Conservation (phyloP, 768 basidiomycete genomes). For the Lentinula sp. region DNA sequence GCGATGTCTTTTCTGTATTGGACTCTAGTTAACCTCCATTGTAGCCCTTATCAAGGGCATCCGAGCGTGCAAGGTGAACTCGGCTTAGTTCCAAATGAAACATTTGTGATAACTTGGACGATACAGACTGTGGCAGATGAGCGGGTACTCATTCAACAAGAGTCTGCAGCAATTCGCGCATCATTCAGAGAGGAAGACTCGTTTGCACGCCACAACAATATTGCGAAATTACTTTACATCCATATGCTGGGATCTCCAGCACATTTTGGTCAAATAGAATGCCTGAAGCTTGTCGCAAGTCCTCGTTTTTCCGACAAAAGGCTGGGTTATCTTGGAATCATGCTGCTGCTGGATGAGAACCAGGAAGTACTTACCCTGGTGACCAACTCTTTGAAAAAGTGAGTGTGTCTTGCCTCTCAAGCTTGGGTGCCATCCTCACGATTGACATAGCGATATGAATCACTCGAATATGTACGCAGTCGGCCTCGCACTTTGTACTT, state of each 20-base stretch:
- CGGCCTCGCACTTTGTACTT: constrained; percentile 93
- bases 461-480: constrained; percentile 99
- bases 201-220: constrained; percentile 91
- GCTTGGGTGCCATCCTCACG: background rate
- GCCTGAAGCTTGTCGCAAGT: constrained; percentile 89
- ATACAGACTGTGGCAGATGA: constrained; percentile 94
- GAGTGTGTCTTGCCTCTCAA: constrained; percentile 15
- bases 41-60: constrained; percentile 97
- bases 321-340: constrained; percentile 94
- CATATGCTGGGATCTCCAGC: constrained; percentile 99
- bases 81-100: constrained; percentile 11
- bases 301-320: constrained; percentile 96
- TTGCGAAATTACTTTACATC: constrained; percentile 97
- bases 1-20: constrained; percentile 11
- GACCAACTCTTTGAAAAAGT: constrained; percentile 99
- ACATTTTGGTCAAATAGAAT: constrained; percentile 99
- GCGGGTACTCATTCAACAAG: constrained; percentile 92
- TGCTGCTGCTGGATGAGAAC: constrained; percentile 95
- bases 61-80: constrained; percentile 83
- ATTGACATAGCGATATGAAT: constrained; percentile 83
- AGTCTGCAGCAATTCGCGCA: constrained; percentile 94
- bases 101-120: constrained; percentile 15
- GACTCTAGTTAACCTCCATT: constrained; percentile 18
- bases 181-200: constrained; percentile 98
- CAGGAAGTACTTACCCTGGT: constrained; percentile 96